Conservation (phyloP, 495 filamentous ascomycete genomes). For the Xylaria venustula region DNA sequence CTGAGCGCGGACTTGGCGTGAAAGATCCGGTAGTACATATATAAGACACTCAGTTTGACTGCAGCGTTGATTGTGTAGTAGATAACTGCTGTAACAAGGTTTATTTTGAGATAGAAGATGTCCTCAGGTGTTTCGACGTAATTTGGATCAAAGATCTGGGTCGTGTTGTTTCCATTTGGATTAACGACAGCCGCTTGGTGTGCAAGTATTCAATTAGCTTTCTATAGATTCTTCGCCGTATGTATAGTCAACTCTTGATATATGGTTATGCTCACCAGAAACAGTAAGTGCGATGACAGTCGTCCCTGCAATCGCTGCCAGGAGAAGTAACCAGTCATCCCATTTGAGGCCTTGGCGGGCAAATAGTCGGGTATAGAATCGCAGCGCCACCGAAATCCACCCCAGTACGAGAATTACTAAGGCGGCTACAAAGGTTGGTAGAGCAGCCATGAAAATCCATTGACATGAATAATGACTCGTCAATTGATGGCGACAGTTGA, state of each 20-base stretch:
- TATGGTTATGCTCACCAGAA: no score
- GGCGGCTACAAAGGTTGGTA: no score
- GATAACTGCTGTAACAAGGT: conserved; percentile 27
- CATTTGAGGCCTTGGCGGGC: conserved; percentile 18
- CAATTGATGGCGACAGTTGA: no score
- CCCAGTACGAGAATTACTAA: no score
- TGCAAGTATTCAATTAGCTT: neutral
- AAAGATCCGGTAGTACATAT: conserved; percentile 40
- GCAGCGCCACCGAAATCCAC: conserved; percentile 17
- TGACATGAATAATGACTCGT: no score
- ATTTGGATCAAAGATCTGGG: conserved; percentile 4
- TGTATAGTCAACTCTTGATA: no score
- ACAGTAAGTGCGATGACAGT: no score
- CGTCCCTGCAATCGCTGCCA: conserved; percentile 3
- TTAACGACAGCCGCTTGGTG: neutral
- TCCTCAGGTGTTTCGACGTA: conserved; percentile 48
- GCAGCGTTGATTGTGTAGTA: conserved; percentile 32
- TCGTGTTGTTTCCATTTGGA: conserved; percentile 8
- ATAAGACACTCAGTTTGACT: conserved; percentile 35
- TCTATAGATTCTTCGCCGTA: neutral
- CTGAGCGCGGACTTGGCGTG: conserved; percentile 16
- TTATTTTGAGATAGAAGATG: conserved; percentile 43
- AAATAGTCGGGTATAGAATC: conserved; percentile 30
- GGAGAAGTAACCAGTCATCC: conserved; percentile 31
- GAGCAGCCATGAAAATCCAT: no score